phyloP scores from a whole-genome alignment of 2,329 filamentous ascomycete species.

The Drechmeria coniospora region DNA sequence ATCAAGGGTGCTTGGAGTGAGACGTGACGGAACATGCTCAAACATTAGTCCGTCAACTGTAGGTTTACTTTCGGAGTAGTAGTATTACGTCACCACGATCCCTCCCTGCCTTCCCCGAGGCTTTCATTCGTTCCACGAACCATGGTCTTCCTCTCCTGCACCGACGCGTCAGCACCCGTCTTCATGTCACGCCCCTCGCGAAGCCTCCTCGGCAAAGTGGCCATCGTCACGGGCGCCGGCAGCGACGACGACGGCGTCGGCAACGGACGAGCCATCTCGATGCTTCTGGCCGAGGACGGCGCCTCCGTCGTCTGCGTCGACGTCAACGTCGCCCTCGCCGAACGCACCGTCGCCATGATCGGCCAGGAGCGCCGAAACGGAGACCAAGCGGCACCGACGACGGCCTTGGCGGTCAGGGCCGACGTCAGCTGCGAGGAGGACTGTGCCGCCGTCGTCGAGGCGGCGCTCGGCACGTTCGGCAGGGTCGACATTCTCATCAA shows the following conservation, averaged over 20 bases:
- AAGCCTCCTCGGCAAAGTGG: conserved; percentile 11
- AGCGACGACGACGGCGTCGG: conserved; percentile 40
- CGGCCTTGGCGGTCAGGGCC: conserved; percentile 26
- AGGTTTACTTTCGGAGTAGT: no score
- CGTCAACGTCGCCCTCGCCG: conserved; percentile 29
- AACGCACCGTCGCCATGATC: conserved; percentile 38
- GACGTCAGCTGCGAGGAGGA: conserved; percentile 40
- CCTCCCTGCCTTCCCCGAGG: no score
- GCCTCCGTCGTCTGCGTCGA: conserved; percentile 45
- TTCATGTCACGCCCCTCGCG: conserved; percentile 13
- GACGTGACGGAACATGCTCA: no score
- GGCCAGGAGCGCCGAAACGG: conserved; percentile 19
- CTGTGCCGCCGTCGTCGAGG: conserved; percentile 27
- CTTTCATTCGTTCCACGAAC: no score
- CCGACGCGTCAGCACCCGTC: not conserved
- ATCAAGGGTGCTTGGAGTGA: no score
- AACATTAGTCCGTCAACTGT: no score
- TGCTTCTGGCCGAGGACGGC: conserved; percentile 44
- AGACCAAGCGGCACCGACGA: no score
- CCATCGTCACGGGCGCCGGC: conserved; percentile 11
- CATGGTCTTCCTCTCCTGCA: no score
- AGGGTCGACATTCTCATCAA: conserved; percentile 49
- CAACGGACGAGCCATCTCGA: conserved; percentile 41
- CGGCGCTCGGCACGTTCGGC: conserved; percentile 32
- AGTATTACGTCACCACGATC: no score